phyloP scores from a whole-genome alignment of 805 yeast genomes.

The Torulaspora microellipsoides region DNA sequence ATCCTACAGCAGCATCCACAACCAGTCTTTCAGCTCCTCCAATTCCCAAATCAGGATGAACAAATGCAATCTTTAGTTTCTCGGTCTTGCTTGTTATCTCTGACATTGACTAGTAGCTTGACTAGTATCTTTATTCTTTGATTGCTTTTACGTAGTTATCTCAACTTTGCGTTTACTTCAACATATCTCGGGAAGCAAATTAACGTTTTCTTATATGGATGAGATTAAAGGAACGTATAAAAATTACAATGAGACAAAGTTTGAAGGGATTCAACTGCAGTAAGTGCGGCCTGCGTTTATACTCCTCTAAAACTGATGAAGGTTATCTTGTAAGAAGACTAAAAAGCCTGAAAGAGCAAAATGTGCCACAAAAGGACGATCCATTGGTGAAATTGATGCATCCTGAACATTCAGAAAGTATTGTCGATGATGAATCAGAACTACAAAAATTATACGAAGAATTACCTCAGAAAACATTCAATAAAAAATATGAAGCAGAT shows the following conservation, averaged over 20 bases:
- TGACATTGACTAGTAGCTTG: not conserved
- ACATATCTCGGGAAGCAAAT: too few relatives aligned
- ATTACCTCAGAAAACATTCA: slow-evolving; percentile 36
- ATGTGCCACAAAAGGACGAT: slow-evolving; percentile 23
- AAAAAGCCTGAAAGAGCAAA: slow-evolving; percentile 23
- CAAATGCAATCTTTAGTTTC: slow-evolving; percentile 62
- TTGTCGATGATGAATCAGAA: slow-evolving; percentile 23
- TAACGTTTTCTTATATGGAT: not conserved
- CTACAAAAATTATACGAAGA: slow-evolving; percentile 27
- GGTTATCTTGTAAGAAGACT: slow-evolving; percentile 27
- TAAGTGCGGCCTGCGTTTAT: not conserved
- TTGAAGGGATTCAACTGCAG: too few relatives aligned
- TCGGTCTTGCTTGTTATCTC: not conserved
- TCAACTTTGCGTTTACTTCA: too few relatives aligned
- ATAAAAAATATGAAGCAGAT: slow-evolving; percentile 37
- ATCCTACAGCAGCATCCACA: slow-evolving; percentile 89
- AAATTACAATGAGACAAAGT: too few relatives aligned
- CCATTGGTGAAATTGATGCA: slow-evolving; percentile 20
- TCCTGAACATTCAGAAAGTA: slow-evolving; percentile 9
- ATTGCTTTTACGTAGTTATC: not conserved
- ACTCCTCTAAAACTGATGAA: slow-evolving; percentile 13
- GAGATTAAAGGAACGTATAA: too few relatives aligned
- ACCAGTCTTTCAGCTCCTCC: slow-evolving; percentile 98
- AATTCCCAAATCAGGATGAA: slow-evolving; percentile 95
- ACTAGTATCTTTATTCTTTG: too few relatives aligned